Base-by-base conservation (phyloP, 2,329 filamentous ascomycete genomes). In the Monascus ruber region DNA sequence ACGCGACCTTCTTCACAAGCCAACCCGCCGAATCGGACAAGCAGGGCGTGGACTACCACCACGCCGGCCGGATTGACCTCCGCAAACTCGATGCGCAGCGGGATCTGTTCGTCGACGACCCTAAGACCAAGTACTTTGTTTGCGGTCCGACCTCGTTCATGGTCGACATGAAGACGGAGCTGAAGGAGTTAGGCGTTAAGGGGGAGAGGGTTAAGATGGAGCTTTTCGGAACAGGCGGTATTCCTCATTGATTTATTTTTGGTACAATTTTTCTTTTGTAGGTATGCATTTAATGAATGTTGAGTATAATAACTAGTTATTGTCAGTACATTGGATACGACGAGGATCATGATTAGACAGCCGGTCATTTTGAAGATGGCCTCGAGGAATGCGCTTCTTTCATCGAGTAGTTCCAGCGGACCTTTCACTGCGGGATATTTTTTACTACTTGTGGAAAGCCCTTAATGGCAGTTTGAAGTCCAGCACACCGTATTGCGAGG, bases 141-240 rank as follows among this genome's bases (percentile, higher is more conserved):
- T 88, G 84, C 52, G 84, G 83, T 0, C 83, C 83, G 0, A 69
- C 71, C 43, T 54, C 58, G 5, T 88, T 86, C 66, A 88, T 88
- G 84, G 50, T 70, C 6, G 72, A 76, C 31, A 64, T 74, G 24
- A 65, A 74, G 46, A 58, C 61, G 5, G 69, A 65, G 47, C 63
- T 87, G 41, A 61, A 69, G 48, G 62, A 51, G 2, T 59, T 66
- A 40, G 80, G 79, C 0, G 79, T 86, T 1, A 59, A 65, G 1
- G 58, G 60, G n/a, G 69, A 70, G 26, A 72, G 76, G 47, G 70
- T 84, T 39, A 73, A 78, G 51, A 69, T 84, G 47, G 83, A 87
- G 60, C 58, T 83, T 26, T 85, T 84, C 48, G 72, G 70, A n/a
- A 78, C 76, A 1, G 76, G 76, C 4, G 59, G 59, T n/a, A 34